These are phyloP conservation scores for Vigna radiata DNA, from an alignment of 306 rosid species.

Conservation along the genomic window DNA sequence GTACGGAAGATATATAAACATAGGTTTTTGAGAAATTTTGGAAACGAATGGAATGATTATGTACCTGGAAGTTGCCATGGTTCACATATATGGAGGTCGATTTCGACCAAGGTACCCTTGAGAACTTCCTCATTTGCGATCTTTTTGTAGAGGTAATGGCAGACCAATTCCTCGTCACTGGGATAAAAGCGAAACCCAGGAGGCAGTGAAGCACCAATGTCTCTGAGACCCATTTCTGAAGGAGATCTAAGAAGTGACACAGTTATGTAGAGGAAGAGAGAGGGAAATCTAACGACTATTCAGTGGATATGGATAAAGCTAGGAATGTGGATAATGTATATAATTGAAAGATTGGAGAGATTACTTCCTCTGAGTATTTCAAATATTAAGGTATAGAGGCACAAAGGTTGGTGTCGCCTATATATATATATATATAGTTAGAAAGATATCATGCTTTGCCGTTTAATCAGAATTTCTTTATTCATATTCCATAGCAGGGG, in stretches of 20 bases:
- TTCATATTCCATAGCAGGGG: slow-evolving; percentile 47
- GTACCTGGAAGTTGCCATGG: slow-evolving; percentile 99
- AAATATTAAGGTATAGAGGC: slow-evolving; percentile 51
- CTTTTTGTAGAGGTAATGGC: slow-evolving; percentile 91
- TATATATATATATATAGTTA: slow-evolving; percentile 47
- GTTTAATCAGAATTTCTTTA: slow-evolving; percentile 50
- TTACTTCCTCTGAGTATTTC: slow-evolving; percentile 42
- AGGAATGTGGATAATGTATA: slow-evolving; percentile 51
- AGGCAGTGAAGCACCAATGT: slow-evolving; percentile 94
- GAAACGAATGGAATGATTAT: not conserved
- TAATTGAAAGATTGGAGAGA: slow-evolving; percentile 46
- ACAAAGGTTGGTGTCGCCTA: slow-evolving; percentile 57
- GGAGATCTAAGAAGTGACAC: not conserved
- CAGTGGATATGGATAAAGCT: slow-evolving; percentile 35
- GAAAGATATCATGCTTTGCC: slow-evolving; percentile 47
- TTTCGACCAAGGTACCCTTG: slow-evolving; percentile 88
- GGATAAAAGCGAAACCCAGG: slow-evolving; percentile 98
- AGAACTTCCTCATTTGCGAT: slow-evolving; percentile 74
- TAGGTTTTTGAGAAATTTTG: slow-evolving; percentile 21
- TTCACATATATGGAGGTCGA: slow-evolving; percentile 93
- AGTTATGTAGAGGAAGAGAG: not conserved
- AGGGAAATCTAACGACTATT: slow-evolving; percentile 28
- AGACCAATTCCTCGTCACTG: slow-evolving; percentile 92
- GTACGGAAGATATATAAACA: not conserved
- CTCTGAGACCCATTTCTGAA: slow-evolving; percentile 84